A percentile compares a stretch with the other conserved stretches of the same genome.
These are phyloP conservation scores for Patellaria atrata DNA, from an alignment of 495 filamentous ascomycete species.

Conservation along the genomic window DNA sequence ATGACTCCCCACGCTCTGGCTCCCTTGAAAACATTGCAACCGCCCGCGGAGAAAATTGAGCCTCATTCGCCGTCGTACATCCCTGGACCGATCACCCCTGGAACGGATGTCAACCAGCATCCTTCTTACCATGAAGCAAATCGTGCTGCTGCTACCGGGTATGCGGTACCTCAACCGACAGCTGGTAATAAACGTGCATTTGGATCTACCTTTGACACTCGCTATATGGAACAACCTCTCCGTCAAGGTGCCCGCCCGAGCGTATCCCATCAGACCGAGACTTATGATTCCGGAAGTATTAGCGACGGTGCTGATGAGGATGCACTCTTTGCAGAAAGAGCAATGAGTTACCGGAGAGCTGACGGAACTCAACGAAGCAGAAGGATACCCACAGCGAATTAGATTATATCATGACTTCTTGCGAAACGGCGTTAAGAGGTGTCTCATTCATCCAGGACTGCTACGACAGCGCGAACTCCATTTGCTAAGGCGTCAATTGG, in stretches of 20 bases:
- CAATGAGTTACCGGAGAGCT: slow-evolving; percentile 23
- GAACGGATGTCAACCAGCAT: slow-evolving; percentile 7
- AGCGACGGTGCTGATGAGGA: slow-evolving; percentile 19
- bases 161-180: slow-evolving; percentile 6
- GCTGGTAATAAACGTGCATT: slow-evolving; percentile 23
- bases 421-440: too few relatives aligned
- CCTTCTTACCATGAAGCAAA: too few relatives aligned
- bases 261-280: slow-evolving; percentile 3
- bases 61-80: slow-evolving; percentile 19
- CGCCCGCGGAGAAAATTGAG: slow-evolving; percentile 15
- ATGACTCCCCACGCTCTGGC: slow-evolving; percentile 17
- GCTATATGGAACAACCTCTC: slow-evolving; percentile 22
- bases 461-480: too few relatives aligned
- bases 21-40: slow-evolving; percentile 20
- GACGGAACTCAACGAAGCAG: slow-evolving; percentile 21
- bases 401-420: too few relatives aligned
- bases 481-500: too few relatives aligned
- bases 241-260: slow-evolving; percentile 23
- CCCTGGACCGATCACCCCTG: slow-evolving; percentile 13
- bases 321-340: slow-evolving; percentile 10
- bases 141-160: neutral
- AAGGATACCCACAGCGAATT: neutral
- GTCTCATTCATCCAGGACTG: too few relatives aligned
- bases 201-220: slow-evolving; percentile 20
- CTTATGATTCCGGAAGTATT: slow-evolving; percentile 9